phyloP scores from a whole-genome alignment of 176 grass and related monocot genomes.

The Saccharum spontaneum region DNA sequence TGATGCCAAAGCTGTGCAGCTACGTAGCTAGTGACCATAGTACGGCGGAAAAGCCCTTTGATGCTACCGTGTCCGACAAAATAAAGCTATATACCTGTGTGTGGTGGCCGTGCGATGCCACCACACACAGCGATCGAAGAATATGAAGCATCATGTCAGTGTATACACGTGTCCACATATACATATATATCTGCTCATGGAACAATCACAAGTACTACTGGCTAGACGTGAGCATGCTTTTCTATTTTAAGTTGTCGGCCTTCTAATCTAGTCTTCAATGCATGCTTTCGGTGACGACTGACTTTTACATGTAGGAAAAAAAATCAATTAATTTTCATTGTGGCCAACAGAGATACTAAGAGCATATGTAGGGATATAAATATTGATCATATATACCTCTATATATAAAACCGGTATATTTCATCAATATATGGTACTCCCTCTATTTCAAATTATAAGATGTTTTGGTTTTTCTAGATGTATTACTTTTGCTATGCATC shows the following conservation, averaged over 20 bases:
- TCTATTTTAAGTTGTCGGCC: background rate
- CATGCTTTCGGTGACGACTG: background rate
- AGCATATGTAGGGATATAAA: background rate
- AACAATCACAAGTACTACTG: conserved; percentile 11
- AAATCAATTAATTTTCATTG: background rate
- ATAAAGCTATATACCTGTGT: background rate
- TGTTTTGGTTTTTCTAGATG: too few species aligned
- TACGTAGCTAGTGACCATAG: background rate
- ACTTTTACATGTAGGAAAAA: background rate
- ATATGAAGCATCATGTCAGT: background rate
- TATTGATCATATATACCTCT: background rate
- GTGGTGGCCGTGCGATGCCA: conserved; percentile 2
- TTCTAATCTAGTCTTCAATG: background rate
- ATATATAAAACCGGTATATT: background rate
- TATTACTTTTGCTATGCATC: too few species aligned
- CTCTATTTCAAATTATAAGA: too few species aligned
- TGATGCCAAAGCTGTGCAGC: conserved; percentile 12
- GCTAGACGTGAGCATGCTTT: background rate
- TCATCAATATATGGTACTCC: background rate
- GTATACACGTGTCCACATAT: background rate
- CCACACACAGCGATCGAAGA: background rate
- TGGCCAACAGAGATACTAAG: background rate
- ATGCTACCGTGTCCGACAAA: background rate
- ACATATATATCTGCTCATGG: background rate
- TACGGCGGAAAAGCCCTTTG: conserved; percentile 1